Conservation (phyloP, 306 rosid genomes). For the Pyrus pyrifolia region DNA sequence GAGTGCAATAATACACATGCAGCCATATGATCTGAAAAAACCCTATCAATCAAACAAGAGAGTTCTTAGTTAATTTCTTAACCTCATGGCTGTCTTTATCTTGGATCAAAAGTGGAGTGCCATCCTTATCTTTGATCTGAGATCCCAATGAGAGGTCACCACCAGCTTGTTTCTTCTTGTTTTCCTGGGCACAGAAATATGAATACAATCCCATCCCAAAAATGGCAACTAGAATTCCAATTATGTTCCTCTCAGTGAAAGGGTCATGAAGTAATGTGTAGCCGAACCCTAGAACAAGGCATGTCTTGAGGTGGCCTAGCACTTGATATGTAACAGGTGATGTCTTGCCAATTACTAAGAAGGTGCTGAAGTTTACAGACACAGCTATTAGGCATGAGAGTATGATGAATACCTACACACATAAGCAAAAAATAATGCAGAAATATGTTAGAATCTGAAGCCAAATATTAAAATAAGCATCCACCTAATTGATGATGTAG, state of each 20-base stretch:
- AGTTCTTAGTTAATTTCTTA: conserved; percentile 68
- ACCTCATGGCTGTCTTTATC: conserved; percentile 66
- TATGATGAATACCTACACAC: conserved; percentile 64
- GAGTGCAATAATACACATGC: not conserved
- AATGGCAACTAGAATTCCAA: conserved; percentile 73
- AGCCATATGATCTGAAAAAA: not conserved
- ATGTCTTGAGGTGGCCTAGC: conserved; percentile 92
- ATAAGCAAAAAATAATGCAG: not conserved
- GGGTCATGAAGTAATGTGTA: conserved; percentile 96
- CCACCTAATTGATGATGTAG: not conserved
- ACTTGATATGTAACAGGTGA: conserved; percentile 98
- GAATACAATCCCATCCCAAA: conserved; percentile 93
- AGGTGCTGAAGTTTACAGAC: conserved; percentile 93
- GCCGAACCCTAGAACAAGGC: conserved; percentile 91
- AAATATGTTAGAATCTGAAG: not conserved
- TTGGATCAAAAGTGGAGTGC: conserved; percentile 46
- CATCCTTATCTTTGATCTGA: conserved; percentile 72
- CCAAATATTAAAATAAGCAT: not conserved
- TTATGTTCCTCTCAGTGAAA: conserved; percentile 76
- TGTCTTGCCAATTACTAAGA: conserved; percentile 91
- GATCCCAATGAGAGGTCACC: conserved; percentile 48
- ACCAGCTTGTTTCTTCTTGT: conserved; percentile 59
- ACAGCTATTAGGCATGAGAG: conserved; percentile 88
- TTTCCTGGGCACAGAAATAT: conserved; percentile 78
- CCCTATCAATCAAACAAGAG: conserved; percentile 48